Evolutionary conservation across 495 filamentous ascomycete species (phyloP).

Genomic region (Symbiotaphrina buchneri): DNA sequence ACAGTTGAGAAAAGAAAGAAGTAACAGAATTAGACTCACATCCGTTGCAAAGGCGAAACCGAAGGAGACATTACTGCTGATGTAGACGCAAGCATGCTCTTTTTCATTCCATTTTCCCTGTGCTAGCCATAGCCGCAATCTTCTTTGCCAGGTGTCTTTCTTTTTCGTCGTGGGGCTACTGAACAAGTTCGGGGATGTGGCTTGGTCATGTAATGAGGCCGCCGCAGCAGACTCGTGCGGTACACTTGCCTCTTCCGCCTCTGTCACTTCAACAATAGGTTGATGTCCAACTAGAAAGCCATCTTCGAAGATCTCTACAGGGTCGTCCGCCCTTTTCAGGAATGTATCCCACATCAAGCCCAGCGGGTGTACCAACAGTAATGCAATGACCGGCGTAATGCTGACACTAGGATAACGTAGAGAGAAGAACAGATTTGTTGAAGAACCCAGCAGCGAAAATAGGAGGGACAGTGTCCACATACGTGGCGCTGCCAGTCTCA

Average conservation of each 20-base stretch:
- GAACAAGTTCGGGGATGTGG: not conserved
- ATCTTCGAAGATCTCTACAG: constrained; percentile 32
- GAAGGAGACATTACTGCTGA: constrained; percentile 79
- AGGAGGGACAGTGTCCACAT: constrained; percentile 67
- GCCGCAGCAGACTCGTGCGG: no score
- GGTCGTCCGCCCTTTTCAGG: constrained; percentile 38
- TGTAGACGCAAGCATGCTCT: constrained; percentile 71
- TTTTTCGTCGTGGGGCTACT: constrained; percentile 9
- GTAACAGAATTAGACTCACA: constrained; percentile 15
- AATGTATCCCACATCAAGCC: constrained; percentile 55
- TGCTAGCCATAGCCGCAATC: constrained; percentile 46
- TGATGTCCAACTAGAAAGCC: constrained; percentile 13
- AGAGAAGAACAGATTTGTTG: constrained; percentile 68
- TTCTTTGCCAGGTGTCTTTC: constrained; percentile 12
- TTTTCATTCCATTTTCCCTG: constrained; percentile 74
- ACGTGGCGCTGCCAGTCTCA: constrained; percentile 28
- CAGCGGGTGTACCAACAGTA: constrained; percentile 61
- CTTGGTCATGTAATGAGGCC: not conserved
- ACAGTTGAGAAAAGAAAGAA: constrained; percentile 1
- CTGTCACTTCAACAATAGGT: no score
- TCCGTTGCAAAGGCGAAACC: constrained; percentile 73
- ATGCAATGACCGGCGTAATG: constrained; percentile 65
- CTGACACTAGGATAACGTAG: constrained; percentile 70
- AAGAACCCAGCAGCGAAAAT: constrained; percentile 59
- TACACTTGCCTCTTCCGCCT: no score